phyloP scores from a whole-genome alignment of 2,329 filamentous ascomycete genomes.

The Trichoderma asperellum region DNA sequence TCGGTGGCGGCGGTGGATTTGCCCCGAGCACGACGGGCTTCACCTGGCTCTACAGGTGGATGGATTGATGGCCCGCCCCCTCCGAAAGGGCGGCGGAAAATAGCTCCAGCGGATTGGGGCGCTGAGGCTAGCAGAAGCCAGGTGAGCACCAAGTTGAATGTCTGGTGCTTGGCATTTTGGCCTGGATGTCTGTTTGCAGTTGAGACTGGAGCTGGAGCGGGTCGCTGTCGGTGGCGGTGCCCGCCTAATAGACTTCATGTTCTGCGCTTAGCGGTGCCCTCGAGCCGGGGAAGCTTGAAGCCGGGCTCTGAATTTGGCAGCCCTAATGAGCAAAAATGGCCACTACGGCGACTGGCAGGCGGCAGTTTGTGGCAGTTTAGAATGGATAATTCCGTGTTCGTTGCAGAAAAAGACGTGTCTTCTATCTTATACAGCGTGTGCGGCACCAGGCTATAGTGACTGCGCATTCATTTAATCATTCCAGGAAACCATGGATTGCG shows the following conservation, averaged over 20 bases:
- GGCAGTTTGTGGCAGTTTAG: not conserved
- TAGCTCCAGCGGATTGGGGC: constrained; percentile 17
- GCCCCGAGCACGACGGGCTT: constrained; percentile 4
- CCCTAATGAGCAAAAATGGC: not conserved
- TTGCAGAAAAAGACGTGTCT: not conserved
- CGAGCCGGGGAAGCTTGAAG: not conserved
- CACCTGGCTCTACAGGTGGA: not conserved
- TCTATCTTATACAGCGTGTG: not conserved
- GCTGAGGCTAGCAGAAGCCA: constrained; percentile 17
- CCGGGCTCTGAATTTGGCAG: not conserved
- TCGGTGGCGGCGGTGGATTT: constrained; percentile 19
- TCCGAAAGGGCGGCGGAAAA: constrained; percentile 22
- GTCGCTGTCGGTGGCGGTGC: constrained; percentile 2
- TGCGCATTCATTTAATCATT: not conserved
- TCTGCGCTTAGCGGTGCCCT: constrained; percentile 2
- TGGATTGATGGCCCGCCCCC: constrained; percentile 18
- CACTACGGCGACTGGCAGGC: not conserved
- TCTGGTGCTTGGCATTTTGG: not conserved
- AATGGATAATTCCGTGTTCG: not conserved
- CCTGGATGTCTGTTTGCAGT: constrained; percentile 18
- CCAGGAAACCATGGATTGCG: not conserved
- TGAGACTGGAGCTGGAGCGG: not conserved
- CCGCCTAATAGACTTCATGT: constrained; percentile 17
- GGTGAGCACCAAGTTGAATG: not conserved
- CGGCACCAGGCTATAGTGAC: not conserved